Base-by-base conservation (phyloP, 495 filamentous ascomycete genomes). In the Aspergillus avenaceus region DNA sequence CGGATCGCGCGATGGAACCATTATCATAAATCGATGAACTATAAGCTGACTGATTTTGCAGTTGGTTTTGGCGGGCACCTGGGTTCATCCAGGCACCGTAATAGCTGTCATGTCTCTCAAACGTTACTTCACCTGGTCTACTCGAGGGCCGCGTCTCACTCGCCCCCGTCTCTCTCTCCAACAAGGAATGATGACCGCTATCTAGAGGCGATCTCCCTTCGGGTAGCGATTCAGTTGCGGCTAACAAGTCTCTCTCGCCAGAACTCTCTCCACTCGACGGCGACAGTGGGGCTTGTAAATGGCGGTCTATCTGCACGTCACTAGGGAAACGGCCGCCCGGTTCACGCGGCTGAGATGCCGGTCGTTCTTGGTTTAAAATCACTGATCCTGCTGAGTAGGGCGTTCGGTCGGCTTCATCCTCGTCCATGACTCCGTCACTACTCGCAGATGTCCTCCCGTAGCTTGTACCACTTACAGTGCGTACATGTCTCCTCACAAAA, bases 311-410 rank as follows among this genome's bases (percentile, higher is more conserved):
- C 62, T 89, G 81, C 45, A 95, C 66, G 69, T 93, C 88, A 66
- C 85, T 90, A 59, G 91, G 90, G 70, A 96, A 96, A 54, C 89
- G 84, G 68, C 91, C 90, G 76, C 90, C 91, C 78, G 87, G 80
- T 66, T 84, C 81, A 56, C 90, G 85, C 19, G 70, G 66, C 55
- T 72, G 72, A 12, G 71, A 70, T 19, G 67, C 72, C 31, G 75
- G 73, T 36, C 73, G 65, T n/a, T 74, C 74, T 23, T 67, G 65
- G 41, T 55, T 53, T 50, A 71, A 50, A 32, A 72, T 73, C 22
- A 78, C 73, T 5, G 80, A 80, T 41, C 70, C 73, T 16, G 81
- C 78, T 12, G 84, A 81, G 66, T 89, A 92, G 2, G 88, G 86
- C n/a, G 78, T 77, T 43, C 67, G 63, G 54, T 87, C 84, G 40